Evolutionary conservation across 371 early-diverging fungal genomes (phyloP), one percentile per base, ranked within the genome.

Genomic region (Rhizopus microsporus): DNA sequence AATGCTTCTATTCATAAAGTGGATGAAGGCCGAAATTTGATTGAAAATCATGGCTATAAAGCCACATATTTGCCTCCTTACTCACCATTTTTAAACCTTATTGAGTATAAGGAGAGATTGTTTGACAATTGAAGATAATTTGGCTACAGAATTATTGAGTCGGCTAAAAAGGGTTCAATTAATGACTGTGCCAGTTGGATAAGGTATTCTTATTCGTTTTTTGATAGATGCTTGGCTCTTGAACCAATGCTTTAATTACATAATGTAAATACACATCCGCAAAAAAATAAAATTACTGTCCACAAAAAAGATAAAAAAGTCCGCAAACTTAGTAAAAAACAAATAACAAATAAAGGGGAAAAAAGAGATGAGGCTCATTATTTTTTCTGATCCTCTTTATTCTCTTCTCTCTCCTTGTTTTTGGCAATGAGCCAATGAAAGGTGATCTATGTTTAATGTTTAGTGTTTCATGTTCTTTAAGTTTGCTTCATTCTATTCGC

Each of bases 111-210:
- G 32, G 42, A 62, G 62, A 52, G 52, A 51, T 56, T 55, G 52
- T n/a, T 44, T 65, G 56, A 65, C 56, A 7, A 47, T 42, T 16
- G 54, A 51, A 32, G 60, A 65, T 32, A 45, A 56, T 55, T 30
- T 65, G 57, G 56, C 31, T 29, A 39, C n/a, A 42, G 63, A 50
- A 59, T 59, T 29, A 56, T 56, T 56, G 59, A 29, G n/a, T n/a
- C n/a, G n/a, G n/a, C n/a, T n/a, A n/a, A n/a, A n/a, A n/a, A n/a
- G n/a, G n/a, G n/a, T n/a, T n/a, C n/a, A n/a, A n/a, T n/a, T n/a
- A n/a, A n/a, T 46, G 57, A 57, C 23, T 65, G 60, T 50, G 35
- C 5, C 13, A 52, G 33, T 38, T 65, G 57, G 54, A 65, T 65
- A 29, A 56, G 50, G 8, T 50, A 65, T 57, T 59, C 60, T 35